Percentiles rank a stretch among this genome's conserved stretches.
These are phyloP conservation scores for Cyclotella baltica DNA, from an alignment of 108 stramenopile species.

Conservation along the genomic window DNA sequence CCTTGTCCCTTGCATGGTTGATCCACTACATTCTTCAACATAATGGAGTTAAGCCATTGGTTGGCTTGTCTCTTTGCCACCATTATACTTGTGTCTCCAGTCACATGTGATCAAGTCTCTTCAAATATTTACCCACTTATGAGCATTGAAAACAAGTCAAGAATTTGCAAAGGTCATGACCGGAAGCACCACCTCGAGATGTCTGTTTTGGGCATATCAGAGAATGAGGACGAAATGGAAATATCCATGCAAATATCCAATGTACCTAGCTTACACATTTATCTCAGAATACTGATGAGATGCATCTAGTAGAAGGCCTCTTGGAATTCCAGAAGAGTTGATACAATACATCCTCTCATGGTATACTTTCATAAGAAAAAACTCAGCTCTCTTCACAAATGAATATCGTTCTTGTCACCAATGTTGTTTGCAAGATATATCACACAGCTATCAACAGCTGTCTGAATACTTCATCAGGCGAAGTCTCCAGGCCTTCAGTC, in stretches of 20 bases:
- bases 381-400: no score
- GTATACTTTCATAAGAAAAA: no score
- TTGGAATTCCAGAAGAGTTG: not conserved
- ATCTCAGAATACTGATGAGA: slow-evolving; percentile 51
- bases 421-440: slow-evolving; percentile 8
- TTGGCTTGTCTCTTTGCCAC: slow-evolving; percentile 17
- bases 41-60: slow-evolving; percentile 21
- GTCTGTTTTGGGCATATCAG: slow-evolving; percentile 43
- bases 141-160: slow-evolving; percentile 47
- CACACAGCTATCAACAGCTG: slow-evolving; percentile 21
- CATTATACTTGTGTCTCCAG: slow-evolving; percentile 14
- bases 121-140: slow-evolving; percentile 11
- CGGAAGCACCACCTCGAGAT: slow-evolving; percentile 52
- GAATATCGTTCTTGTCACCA: no score
- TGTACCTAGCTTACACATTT: slow-evolving; percentile 60
- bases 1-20: slow-evolving; percentile 43
- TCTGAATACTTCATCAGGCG: slow-evolving; percentile 28
- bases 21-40: slow-evolving; percentile 10
- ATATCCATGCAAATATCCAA: slow-evolving; percentile 55
- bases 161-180: slow-evolving; percentile 43
- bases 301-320: slow-evolving; percentile 17
- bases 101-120: not conserved
- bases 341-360: not conserved
- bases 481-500: slow-evolving; percentile 24
- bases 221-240: slow-evolving; percentile 49